A percentile compares a stretch with the other conserved stretches of the same genome.
These are phyloP conservation scores for Sporothrix globosa DNA, from an alignment of 2,329 filamentous ascomycete species.

Conservation along the genomic window DNA sequence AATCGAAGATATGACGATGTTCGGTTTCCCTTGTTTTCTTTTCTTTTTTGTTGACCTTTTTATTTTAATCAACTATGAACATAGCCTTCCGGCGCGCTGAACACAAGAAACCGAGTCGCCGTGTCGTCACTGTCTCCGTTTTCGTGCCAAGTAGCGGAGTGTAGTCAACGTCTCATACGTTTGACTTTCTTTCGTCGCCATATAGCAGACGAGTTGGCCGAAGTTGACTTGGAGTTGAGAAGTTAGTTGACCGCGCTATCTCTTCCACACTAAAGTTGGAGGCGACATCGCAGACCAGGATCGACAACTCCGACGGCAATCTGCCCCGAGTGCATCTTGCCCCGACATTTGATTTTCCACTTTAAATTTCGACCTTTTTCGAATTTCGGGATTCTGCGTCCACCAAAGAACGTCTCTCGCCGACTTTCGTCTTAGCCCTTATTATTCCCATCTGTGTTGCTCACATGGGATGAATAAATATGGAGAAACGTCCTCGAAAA, in stretches of 20 bases:
- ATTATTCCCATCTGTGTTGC: neutral
- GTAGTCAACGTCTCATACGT: neutral
- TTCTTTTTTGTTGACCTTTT: neutral
- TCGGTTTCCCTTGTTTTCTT: neutral
- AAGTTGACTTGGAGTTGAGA: neutral
- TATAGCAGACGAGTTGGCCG: neutral
- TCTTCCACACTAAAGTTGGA: neutral
- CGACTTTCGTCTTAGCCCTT: too few relatives aligned
- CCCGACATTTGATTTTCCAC: too few relatives aligned
- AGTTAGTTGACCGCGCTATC: neutral
- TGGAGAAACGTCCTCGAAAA: too few relatives aligned
- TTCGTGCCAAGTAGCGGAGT: neutral
- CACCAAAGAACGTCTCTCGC: neutral
- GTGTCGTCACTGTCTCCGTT: neutral
- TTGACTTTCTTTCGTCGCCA: neutral
- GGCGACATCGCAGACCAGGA: neutral
- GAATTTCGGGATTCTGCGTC: neutral
- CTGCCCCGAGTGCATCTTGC: neutral
- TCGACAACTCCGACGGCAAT: conserved; percentile 10
- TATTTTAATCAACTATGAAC: neutral
- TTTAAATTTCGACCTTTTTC: too few relatives aligned
- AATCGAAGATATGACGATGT: neutral
- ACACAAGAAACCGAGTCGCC: neutral
- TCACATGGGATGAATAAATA: too few relatives aligned
- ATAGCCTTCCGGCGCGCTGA: neutral